Conservation (phyloP, 2,329 filamentous ascomycete species). For the Neofusicoccum umdonicola region DNA sequence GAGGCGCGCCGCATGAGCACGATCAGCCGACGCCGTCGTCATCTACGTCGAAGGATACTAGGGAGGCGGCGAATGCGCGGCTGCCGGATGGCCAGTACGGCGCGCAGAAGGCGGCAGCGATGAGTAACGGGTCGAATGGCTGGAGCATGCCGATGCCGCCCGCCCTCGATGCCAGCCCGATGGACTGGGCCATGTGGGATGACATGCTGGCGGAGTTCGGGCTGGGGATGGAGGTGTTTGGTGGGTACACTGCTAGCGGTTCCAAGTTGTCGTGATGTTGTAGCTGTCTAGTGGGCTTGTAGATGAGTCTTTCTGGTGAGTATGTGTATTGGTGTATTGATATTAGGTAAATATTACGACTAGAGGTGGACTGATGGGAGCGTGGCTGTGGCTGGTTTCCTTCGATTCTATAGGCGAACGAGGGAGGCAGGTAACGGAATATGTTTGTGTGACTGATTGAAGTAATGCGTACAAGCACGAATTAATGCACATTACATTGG, state of each 20-base stretch:
- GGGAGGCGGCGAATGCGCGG: not conserved
- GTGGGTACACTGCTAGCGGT: not conserved
- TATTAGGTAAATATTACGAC: not conserved
- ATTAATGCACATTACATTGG: too few relatives aligned
- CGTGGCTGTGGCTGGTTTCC: too few relatives aligned
- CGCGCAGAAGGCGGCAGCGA: not conserved
- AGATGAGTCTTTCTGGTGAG: not conserved
- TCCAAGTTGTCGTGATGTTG: not conserved
- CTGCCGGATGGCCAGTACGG: not conserved
- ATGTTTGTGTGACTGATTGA: too few relatives aligned
- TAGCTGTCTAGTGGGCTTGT: not conserved
- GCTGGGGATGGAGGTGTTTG: not conserved
- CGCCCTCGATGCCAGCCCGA: constrained; percentile 23
- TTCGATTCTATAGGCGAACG: too few relatives aligned
- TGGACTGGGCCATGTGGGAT: constrained; percentile 32
- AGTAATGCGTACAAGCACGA: too few relatives aligned
- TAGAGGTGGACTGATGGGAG: not conserved
- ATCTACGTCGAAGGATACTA: not conserved
- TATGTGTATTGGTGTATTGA: not conserved
- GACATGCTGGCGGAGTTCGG: constrained; percentile 26
- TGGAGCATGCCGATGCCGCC: constrained; percentile 15
- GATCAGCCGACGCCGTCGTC: not conserved
- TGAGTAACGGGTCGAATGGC: not conserved
- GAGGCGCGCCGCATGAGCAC: not conserved
- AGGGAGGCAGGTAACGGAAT: too few relatives aligned